Percentiles rank a stretch among this genome's conserved stretches.
Evolutionary conservation across 2,329 filamentous ascomycete genomes (phyloP).

Genomic region (Tolypocladium inflatum): DNA sequence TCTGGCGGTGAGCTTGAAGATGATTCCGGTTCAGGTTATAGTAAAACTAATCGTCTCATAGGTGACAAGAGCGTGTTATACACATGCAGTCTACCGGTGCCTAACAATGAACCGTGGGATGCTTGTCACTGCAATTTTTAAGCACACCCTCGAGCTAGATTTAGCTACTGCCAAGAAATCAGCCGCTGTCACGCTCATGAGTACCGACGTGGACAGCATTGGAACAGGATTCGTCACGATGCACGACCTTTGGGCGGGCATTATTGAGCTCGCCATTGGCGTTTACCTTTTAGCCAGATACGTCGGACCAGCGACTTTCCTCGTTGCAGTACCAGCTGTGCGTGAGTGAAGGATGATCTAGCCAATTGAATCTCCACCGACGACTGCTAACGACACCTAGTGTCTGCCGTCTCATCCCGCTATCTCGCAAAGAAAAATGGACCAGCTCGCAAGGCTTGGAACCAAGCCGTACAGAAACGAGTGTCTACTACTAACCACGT

Average conservation of each 20-base stretch:
- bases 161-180: constrained; percentile 18
- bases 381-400: constrained; percentile 14
- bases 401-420: constrained; percentile 29
- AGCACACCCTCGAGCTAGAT: constrained; percentile 26
- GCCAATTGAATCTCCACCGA: background rate
- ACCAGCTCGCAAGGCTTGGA: constrained; percentile 25
- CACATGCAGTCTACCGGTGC: constrained; percentile 19
- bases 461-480: constrained; percentile 18
- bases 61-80: constrained; percentile 13
- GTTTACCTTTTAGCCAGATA: constrained; percentile 4
- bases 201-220: constrained; percentile 31
- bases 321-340: constrained; percentile 60
- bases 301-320: constrained; percentile 3
- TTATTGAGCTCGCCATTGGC: constrained; percentile 11
- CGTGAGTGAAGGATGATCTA: constrained; percentile 2
- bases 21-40: background rate
- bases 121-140: constrained; percentile 35
- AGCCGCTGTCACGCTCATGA: constrained; percentile 33
- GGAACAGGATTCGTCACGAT: constrained; percentile 12
- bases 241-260: constrained; percentile 23
- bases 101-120: constrained; percentile 20
- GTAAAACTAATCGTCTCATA: constrained; percentile 2
- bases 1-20: constrained; percentile 20
- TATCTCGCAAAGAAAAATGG: constrained; percentile 32
- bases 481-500: constrained; percentile 18